A percentile compares a stretch with the other conserved stretches of the same genome.
Evolutionary conservation across 2,329 filamentous ascomycete genomes (phyloP).

Genomic region (Apiospora aurea): DNA sequence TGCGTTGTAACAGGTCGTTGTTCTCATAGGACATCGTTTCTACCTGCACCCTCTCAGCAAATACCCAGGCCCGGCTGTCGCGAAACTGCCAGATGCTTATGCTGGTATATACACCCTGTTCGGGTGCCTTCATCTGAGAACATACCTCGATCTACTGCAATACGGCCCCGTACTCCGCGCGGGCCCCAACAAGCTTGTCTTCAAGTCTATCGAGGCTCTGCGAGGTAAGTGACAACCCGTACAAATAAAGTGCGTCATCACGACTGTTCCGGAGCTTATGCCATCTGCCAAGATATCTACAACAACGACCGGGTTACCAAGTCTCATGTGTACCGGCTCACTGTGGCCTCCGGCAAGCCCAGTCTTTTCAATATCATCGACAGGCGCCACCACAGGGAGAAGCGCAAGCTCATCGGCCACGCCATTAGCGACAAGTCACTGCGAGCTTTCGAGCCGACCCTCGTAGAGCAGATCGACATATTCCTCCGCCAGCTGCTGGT

Average conservation of each 20-base stretch:
- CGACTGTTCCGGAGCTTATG: neutral
- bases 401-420: slow-evolving; percentile 25
- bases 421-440: slow-evolving; percentile 30
- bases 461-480: slow-evolving; percentile 24
- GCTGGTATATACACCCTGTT: neutral
- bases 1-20: no score
- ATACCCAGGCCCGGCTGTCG: neutral
- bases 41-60: neutral
- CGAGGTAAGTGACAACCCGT: slow-evolving; percentile 22
- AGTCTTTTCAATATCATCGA: slow-evolving; percentile 29
- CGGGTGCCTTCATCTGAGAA: neutral
- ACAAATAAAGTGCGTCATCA: neutral
- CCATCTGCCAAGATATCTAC: slow-evolving; percentile 28
- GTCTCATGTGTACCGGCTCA: slow-evolving; percentile 25
- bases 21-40: no score
- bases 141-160: slow-evolving; percentile 4
- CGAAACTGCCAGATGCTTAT: neutral
- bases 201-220: slow-evolving; percentile 23
- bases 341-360: neutral
- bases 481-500: neutral
- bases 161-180: slow-evolving; percentile 15
- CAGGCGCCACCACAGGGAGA: slow-evolving; percentile 24
- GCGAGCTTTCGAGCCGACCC: slow-evolving; percentile 33
- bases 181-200: slow-evolving; percentile 26
- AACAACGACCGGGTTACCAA: slow-evolving; percentile 28